phyloP scores from a whole-genome alignment of 1,284 basidiomycete species.

The Pterulicium gracile region DNA sequence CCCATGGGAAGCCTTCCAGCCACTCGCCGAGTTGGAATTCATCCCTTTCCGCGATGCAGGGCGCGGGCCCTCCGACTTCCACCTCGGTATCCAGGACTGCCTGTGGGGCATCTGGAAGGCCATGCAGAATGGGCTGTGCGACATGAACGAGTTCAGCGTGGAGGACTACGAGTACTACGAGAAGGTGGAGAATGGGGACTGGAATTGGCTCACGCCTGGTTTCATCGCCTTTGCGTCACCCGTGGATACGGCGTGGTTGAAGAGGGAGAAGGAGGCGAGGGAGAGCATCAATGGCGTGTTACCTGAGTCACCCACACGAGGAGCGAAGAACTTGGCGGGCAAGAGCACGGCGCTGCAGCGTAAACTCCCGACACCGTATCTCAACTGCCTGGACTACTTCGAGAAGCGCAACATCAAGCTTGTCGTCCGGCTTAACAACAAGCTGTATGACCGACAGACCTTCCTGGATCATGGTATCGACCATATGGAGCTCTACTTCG shows the following conservation, averaged over 20 bases:
- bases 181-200: slow-evolving; percentile 94
- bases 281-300: slow-evolving; percentile 50
- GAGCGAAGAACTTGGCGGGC: slow-evolving; percentile 20
- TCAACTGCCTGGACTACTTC: slow-evolving; percentile 90
- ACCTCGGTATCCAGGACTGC: slow-evolving; percentile 87
- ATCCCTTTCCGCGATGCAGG: slow-evolving; percentile 97
- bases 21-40: slow-evolving; percentile 84
- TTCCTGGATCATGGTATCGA: slow-evolving; percentile 85
- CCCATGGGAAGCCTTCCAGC: slow-evolving; percentile 94
- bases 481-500: slow-evolving; percentile 91
- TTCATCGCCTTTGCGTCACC: slow-evolving; percentile 97
- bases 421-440: slow-evolving; percentile 93
- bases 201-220: slow-evolving; percentile 91
- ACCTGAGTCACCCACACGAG: slow-evolving; percentile 23
- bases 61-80: slow-evolving; percentile 86
- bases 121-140: slow-evolving; percentile 79
- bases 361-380: slow-evolving; percentile 68
- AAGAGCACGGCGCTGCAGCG: slow-evolving; percentile 55
- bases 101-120: slow-evolving; percentile 96
- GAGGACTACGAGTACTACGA: slow-evolving; percentile 92
- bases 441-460: slow-evolving; percentile 81
- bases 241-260: slow-evolving; percentile 69
- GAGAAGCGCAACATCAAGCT: slow-evolving; percentile 78
- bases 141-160: slow-evolving; percentile 85
- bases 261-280: slow-evolving; percentile 53